Base-by-base conservation (phyloP, 2,329 filamentous ascomycete genomes). In the Fusarium sp. region DNA sequence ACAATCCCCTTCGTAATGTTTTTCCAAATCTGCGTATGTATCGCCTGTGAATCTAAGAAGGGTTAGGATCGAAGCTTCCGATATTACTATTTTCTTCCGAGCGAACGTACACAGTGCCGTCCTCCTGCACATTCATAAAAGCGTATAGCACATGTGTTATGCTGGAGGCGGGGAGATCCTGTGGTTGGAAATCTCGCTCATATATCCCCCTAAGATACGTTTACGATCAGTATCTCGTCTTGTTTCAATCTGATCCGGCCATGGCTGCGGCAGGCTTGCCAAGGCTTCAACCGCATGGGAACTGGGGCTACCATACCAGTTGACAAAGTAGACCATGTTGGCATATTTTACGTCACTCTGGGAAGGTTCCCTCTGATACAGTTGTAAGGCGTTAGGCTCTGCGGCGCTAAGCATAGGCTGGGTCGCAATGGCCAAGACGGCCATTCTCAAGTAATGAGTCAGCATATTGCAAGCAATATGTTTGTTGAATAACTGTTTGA, bases 101-200 rank as follows among this genome's bases (percentile, higher is more conserved):
- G n/a, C 10, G 7, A 12, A 78, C 84, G 74, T 86, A 91, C 80
- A 94, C 92, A 73, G 92, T 90, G n/a, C 93, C 93, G 53, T 90
- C 87, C 0, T 86, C 78, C 9, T 85, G 84, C 18, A 96, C 80
- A 76, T 96, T 94, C 73, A 92, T 91, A 79, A 97, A 97, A 7
- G 93, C 87, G 76, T 88, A 96, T 4, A 96, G 84, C 2, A 97
- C 84, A 73, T 95, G 92, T 0, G 91, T 94, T 50, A 97, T 81
- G 68, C 92, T 85, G 2, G 88, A 84, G 3, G 85, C 88, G 0
- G 91, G 91, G 18, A 97, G 85, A 71, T 93, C 85, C 50, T 91
- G 86, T 0, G 92, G 91, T 54, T 92, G 87, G 78, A 91, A 93
- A 71, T 92, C 88, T 56, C 93, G 87, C 26, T 83, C 91, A 77